Base-by-base conservation (phyloP, 2,329 filamentous ascomycete species). In the Exophiala sp. region DNA sequence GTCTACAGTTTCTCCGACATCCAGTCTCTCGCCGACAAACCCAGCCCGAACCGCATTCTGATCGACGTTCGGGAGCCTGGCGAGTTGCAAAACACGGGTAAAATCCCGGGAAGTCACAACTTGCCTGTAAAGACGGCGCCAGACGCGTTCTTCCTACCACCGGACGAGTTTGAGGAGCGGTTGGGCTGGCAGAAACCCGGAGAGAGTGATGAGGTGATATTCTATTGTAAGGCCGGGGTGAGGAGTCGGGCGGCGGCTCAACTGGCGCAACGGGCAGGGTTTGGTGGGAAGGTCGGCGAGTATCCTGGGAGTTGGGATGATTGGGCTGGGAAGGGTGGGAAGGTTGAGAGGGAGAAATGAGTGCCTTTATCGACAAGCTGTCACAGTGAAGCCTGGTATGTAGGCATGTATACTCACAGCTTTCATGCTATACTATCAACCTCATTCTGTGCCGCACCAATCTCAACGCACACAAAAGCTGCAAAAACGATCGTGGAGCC, bases 191-290 rank as follows among this genome's bases (percentile, higher is more conserved):
- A 78, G 55, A 87, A 89, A 57, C 91, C 86, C 0, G 64, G 65
- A 55, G 77, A 82, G 41, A 69, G 71, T 32, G 76, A 82, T 60
- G 69, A 62, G 2, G 63, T 96, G 11, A 79, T 97, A 3, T 94
- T 97, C 66, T 97, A 96, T 71, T 99, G 94, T 74, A 95, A 90
- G 75, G 86, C 91, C 0, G 94, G 94, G 2, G 89, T 97, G 60
- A 79, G 94, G 67, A 90, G 89, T 63, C 77, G 79, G 42, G 82
- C 88, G 0, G 91, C 91, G 5, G 91, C 91, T 5, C 78, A 81
- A 60, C 71, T 96, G 69, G 94, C 94, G 29, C 76, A 78, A 63
- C 80, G 88, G 67, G 86, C 85, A 2, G 92, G 92, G 8, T 97
- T 88, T 79, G 71, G 73, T 45, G 82, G 88, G 0, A 83, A 82